Evolutionary conservation across 2,329 filamentous ascomycete species (phyloP).

Genomic region (Phialemoniopsis sp.): DNA sequence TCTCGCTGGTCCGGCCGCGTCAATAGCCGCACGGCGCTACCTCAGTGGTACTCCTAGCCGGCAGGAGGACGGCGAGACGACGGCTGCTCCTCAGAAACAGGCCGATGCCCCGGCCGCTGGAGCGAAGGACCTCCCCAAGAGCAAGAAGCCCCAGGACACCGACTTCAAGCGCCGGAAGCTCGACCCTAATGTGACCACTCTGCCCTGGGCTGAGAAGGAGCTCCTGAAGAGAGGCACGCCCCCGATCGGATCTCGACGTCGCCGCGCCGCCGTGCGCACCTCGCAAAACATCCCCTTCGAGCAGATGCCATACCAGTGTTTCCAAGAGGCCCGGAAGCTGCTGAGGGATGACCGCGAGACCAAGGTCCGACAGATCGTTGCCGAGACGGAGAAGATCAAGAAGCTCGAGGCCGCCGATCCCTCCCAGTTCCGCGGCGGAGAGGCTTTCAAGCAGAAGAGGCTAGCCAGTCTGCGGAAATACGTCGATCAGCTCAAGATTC

Average conservation of each 20-base stretch:
- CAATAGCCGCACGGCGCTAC: constrained; percentile 22
- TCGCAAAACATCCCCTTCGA: constrained; percentile 76
- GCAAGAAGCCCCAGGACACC: constrained; percentile 6
- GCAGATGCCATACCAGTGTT: constrained; percentile 93
- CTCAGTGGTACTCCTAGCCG: constrained; percentile 28
- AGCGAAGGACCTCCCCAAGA: not conserved
- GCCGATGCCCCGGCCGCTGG: not conserved
- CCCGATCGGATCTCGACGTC: constrained; percentile 80
- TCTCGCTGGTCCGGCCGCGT: constrained; percentile 24
- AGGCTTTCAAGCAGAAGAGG: constrained; percentile 59
- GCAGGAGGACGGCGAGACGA: constrained; percentile 2
- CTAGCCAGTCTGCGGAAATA: constrained; percentile 67
- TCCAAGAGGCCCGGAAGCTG: constrained; percentile 89
- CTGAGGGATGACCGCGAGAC: constrained; percentile 74
- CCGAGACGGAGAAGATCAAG: constrained; percentile 64
- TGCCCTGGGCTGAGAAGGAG: constrained; percentile 58
- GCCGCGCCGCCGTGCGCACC: constrained; percentile 67
- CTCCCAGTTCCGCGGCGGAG: constrained; percentile 55
- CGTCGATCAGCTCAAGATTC: constrained; percentile 77
- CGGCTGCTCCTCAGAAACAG: not conserved
- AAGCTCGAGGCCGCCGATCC: constrained; percentile 58
- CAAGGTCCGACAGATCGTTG: constrained; percentile 71
- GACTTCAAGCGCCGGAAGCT: constrained; percentile 37
- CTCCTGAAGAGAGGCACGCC: constrained; percentile 65
- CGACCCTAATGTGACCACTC: constrained; percentile 67